Evolutionary conservation across 2,329 filamentous ascomycete genomes (phyloP), one percentile per base, ranked within the genome.

Genomic region (Pseudogymnoascus sp.): DNA sequence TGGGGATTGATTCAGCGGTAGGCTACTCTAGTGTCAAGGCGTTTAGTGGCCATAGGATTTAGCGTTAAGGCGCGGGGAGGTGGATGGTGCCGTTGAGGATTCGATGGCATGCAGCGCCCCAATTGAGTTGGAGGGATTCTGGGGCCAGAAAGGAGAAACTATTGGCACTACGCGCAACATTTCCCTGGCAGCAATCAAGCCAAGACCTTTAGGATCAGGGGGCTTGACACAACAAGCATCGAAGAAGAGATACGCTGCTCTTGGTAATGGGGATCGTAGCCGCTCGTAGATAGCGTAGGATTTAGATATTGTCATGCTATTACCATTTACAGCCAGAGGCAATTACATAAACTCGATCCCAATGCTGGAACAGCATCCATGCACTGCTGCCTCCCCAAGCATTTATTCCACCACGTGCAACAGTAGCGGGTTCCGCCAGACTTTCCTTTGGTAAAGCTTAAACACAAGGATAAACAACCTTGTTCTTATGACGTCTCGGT

Each of bases 361-460:
- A n/a, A 6, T n/a, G 18, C 21, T 49, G 12, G 12, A 25, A 28
- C 21, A 25, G 21, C 6, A 49, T n/a, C 43, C 43, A 49, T 49
- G 21, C 43, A 5, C 28, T 49, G 3, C 21, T 49, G 7, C 8
- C 12, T 14, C 21, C 43, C 5, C 21, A 25, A 5, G 21, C 21
- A 25, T 49, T 49, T 6, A 49, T 49, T n/a, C 21, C 21, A 49
- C 21, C 43, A 49, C 43, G 21, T 49, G 43, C 12, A 49, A 25
- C 6, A 6, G 43, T 49, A 49, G 43, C 21, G 43, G 43, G 43
- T 25, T 49, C 43, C 21, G 21, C 43, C 21, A 49, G 12, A 25
- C 43, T 49, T 49, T 49, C 43, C 43, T 25, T 49, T 49, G 43
- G 11, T 28, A 49, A 49, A 49, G 43, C 43, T 49, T 49, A 49